Conservation (phyloP, 805 yeast species). For the Zygosaccharomyces pseudorouxii region DNA sequence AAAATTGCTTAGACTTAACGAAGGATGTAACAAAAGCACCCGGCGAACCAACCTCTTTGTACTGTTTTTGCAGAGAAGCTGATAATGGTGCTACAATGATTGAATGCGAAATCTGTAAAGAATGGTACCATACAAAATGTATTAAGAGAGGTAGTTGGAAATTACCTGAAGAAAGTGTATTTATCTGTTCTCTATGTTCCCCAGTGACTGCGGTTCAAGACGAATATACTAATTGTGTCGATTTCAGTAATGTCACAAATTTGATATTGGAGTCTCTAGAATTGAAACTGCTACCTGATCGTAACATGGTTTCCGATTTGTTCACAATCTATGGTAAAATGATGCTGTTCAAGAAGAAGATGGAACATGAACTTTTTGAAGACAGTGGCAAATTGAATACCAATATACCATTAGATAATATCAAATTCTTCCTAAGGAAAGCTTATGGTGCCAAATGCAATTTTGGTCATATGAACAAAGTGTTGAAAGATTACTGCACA, state of each 20-base stretch:
- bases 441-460: constrained; percentile 40
- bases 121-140: constrained; percentile 68
- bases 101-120: constrained; percentile 64
- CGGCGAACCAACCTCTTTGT: constrained; percentile 25
- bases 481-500: constrained; percentile 15
- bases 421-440: constrained; percentile 45
- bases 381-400: constrained; percentile 20
- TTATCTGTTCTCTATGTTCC: constrained; percentile 51
- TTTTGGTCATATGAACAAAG: constrained; percentile 11
- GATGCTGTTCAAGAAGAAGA: constrained; percentile 14
- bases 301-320: constrained; percentile 10
- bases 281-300: constrained; percentile 22
- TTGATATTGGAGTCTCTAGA: constrained; percentile 18
- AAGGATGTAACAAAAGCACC: constrained; percentile 20
- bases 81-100: constrained; percentile 59
- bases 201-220: constrained; percentile 9
- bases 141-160: constrained; percentile 39
- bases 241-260: constrained; percentile 10
- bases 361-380: constrained; percentile 11
- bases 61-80: constrained; percentile 58
- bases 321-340: constrained; percentile 14
- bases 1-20: constrained; percentile 21
- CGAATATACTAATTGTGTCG: constrained; percentile 20
- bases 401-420: constrained; percentile 25
- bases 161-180: constrained; percentile 36